These are phyloP conservation scores for Macrophomina pseudophaseolina DNA, from an alignment of 2,329 filamentous ascomycete genomes.

Conservation along the genomic window DNA sequence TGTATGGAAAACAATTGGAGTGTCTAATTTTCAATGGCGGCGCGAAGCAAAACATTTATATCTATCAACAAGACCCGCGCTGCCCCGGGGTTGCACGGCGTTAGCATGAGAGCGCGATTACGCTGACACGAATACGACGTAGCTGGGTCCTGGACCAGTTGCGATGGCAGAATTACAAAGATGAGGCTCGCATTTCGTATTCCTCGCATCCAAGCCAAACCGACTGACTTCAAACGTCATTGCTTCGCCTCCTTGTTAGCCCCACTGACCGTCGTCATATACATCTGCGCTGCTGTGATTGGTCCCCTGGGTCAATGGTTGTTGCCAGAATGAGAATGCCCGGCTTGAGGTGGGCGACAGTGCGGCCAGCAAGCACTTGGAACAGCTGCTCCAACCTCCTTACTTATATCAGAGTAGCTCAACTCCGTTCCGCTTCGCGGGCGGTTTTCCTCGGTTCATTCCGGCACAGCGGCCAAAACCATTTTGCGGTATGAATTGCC, in stretches of 20 bases:
- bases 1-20: no score
- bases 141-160: not conserved
- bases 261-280: not conserved
- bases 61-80: not conserved
- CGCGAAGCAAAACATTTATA: not conserved
- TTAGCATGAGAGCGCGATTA: not conserved
- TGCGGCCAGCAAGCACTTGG: no score
- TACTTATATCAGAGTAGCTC: no score
- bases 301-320: not conserved
- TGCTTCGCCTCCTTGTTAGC: not conserved
- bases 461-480: no score
- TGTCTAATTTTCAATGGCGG: not conserved
- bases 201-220: not conserved
- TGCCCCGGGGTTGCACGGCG: not conserved
- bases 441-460: no score
- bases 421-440: no score
- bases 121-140: not conserved
- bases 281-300: not conserved
- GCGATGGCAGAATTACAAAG: not conserved
- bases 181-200: not conserved
- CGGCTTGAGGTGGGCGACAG: no score
- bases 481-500: no score
- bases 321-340: not conserved
- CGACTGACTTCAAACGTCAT: not conserved
- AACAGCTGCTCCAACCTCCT: no score